Base-by-base conservation (phyloP, 2,329 filamentous ascomycete genomes). In the Tolypocladium sp. region DNA sequence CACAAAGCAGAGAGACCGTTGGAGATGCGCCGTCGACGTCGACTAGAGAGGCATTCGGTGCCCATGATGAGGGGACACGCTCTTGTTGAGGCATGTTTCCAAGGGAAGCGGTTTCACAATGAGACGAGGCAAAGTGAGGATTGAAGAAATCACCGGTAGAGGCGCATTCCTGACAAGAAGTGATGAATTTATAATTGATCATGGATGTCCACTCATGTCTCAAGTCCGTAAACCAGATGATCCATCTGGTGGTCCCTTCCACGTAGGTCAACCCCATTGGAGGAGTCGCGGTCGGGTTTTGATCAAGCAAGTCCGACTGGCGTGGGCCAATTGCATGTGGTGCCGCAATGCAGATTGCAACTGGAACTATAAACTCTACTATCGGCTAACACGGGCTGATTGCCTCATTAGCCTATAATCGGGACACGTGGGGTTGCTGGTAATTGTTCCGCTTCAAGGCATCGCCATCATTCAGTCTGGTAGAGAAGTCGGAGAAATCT, bases 81-180 rank as follows among this genome's bases (percentile, higher is more conserved):
- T 72, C 70, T 38, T 63, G 62, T 49, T 73, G 71, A 61, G 70
- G 70, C 65, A 65, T 64, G 37, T 9, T 56, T 13, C 10, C 27
- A 30, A 35, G 1, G 22, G 22, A 22, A 13, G 10, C 4, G n/a
- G 4, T 44, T 2, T 15, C 15, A 15, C 38, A 20, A 20, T 20
- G 15, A 40, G 15, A 40, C 15, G 38, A 40, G 38, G 38, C 6
- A 20, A 22, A 25, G 3, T 25, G 9, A 22, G n/a, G 2, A n/a
- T 13, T n/a, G n/a, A 25, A 25, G 10, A 46, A 27, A 0, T 7
- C 4, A 20, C 4, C 27, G 9, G 20, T 5, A 51, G 17, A 33
- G 5, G 8, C 12, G 27, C 27, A 5, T 33, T 12, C 30, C 4
- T 5, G 2, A 30, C 9, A 35, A n/a, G 30, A 12, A 10, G 5